A percentile compares a stretch with the other conserved stretches of the same genome.
These are phyloP conservation scores for Sherardia arvensis DNA, from an alignment of 257 asterid genomes.

Conservation along the genomic window DNA sequence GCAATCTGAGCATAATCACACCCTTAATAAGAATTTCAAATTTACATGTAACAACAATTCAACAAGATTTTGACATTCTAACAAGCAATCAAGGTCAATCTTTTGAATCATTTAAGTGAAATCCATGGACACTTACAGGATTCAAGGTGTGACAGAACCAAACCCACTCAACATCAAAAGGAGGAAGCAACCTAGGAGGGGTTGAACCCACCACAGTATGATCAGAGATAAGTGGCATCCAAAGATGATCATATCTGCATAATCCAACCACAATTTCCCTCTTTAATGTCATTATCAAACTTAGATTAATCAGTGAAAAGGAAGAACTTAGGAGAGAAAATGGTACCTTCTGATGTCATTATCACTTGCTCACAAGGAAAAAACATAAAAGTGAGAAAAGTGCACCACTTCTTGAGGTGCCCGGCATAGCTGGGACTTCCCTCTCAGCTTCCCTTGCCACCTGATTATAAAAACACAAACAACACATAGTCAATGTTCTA, in stretches of 20 bases:
- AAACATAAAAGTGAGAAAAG: too few relatives aligned
- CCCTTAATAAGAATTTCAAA: too few relatives aligned
- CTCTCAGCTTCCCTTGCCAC: too few relatives aligned
- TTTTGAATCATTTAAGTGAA: neutral
- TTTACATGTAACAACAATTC: too few relatives aligned
- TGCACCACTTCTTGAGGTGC: too few relatives aligned
- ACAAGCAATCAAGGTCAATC: neutral
- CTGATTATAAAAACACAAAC: too few relatives aligned
- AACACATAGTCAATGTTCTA: too few relatives aligned
- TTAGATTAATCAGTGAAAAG: neutral
- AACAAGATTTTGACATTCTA: too few relatives aligned
- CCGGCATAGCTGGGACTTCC: too few relatives aligned
- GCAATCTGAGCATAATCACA: too few relatives aligned
- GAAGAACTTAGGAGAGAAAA: neutral
- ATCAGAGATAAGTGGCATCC: conserved; percentile 89
- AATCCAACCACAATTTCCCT: neutral
- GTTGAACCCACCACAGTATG: conserved; percentile 39
- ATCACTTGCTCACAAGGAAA: too few relatives aligned
- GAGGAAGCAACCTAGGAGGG: conserved; percentile 84
- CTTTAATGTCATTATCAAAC: neutral
- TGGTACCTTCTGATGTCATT: conserved; percentile 64
- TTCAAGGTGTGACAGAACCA: conserved; percentile 86
- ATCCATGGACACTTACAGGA: conserved; percentile 29
- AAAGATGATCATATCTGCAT: conserved; percentile 66
- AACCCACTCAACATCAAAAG: conserved; percentile 91